Evolutionary conservation across 2,329 filamentous ascomycete genomes (phyloP), one percentile per base, ranked within the genome.

Genomic region (Penicillium freii): DNA sequence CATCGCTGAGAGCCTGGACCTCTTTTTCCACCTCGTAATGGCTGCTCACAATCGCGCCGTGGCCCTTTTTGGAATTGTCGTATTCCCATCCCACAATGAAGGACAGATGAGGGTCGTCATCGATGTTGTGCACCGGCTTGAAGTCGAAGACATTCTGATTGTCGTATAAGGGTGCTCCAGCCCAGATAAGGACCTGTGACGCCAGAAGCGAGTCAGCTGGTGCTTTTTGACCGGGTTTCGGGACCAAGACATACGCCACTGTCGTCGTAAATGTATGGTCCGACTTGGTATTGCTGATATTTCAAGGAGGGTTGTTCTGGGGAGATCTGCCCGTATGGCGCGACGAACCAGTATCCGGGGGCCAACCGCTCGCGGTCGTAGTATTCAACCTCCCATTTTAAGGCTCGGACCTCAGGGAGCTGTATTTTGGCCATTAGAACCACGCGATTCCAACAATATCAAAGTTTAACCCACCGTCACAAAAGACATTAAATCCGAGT

Each of bases 241-340:
- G 40, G 25, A 29, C 9, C 23, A 43, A 13, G n/a, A 58, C 63
- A 51, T 70, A 75, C 72, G 54, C 78, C 79, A 62, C 72, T 71
- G 59, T 76, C 77, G 62, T 81, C 79, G 64, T 80, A 81, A 52
- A 81, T 81, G 60, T 81, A 78, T 15, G 79, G 75, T 5, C 78
- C 78, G 33, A 77, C 73, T 63, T 80, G 78, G 58, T 75, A 67
- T 54, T 78, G 77, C 49, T 77, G 70, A 57, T 63, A 70, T 51
- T 66, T 68, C 29, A 66, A 46, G 19, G 66, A 65, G 13, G 65
- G 62, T 1, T 57, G 17, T 19, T 70, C 68, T 11, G 66, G 64
- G 3, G 53, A 53, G 42, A 70, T 67, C 43, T 58, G 51, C n/a
- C 62, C 62, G 63, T 80, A 81, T 1, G 79, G 79, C 13, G 77